A percentile compares a stretch with the other conserved stretches of the same genome.
Evolutionary conservation across 805 yeast species (phyloP).

Genomic region (Candida ficus): DNA sequence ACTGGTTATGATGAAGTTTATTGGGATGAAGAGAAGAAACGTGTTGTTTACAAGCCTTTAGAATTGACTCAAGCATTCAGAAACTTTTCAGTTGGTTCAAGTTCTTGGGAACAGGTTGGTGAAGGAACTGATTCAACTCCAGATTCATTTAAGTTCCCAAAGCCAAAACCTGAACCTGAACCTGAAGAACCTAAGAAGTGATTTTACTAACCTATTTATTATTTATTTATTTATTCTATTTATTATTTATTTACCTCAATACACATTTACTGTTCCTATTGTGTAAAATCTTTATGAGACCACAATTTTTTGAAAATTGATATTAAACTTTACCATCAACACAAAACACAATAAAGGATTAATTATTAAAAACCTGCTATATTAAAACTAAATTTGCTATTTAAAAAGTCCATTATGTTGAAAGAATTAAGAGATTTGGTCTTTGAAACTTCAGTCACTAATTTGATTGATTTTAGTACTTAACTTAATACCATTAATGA

Average conservation of each 20-base stretch:
- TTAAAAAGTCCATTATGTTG: background rate
- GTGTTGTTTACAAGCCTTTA: conserved; percentile 84
- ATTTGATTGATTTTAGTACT: too few species aligned
- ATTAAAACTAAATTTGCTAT: background rate
- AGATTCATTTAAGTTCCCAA: conserved; percentile 73
- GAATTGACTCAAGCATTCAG: conserved; percentile 92
- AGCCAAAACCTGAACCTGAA: conserved; percentile 73
- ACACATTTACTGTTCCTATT: too few species aligned
- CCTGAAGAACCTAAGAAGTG: conserved; percentile 30
- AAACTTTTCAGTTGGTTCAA: conserved; percentile 81
- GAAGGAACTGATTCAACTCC: conserved; percentile 81
- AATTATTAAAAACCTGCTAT: background rate
- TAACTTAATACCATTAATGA: background rate
- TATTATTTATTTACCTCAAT: too few species aligned
- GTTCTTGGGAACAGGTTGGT: conserved; percentile 91
- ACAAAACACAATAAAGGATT: too few species aligned
- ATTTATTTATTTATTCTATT: background rate
- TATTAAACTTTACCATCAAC: too few species aligned
- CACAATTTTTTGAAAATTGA: background rate
- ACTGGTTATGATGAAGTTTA: conserved; percentile 89
- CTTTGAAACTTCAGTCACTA: too few species aligned
- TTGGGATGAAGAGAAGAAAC: conserved; percentile 86
- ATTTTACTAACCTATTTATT: conserved; percentile 6
- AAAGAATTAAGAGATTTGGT: background rate
- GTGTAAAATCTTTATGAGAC: background rate